Conservation (phyloP, 208 protist species). For the Balamuthia mandrillaris region DNA sequence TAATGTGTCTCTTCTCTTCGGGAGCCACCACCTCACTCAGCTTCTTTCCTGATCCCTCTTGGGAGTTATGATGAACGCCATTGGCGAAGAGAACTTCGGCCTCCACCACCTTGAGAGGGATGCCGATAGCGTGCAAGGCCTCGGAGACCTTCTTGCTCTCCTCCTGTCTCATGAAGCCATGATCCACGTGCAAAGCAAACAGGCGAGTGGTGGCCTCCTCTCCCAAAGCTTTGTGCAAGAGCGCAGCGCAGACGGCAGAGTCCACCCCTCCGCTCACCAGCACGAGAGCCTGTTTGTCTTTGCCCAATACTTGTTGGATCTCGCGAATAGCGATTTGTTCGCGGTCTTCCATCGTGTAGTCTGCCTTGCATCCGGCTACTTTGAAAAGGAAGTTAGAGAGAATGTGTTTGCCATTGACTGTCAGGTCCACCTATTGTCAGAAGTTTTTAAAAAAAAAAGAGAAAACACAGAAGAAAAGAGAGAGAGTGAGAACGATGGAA, state of each 20-base stretch:
- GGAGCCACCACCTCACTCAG: conserved; percentile 54
- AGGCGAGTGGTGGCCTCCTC: conserved; percentile 77
- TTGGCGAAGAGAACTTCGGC: conserved; percentile 71
- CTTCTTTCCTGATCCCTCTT: not conserved
- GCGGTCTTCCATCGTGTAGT: conserved; percentile 79
- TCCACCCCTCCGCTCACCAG: conserved; percentile 97
- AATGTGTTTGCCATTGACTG: conserved; percentile 85
- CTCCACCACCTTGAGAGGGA: conserved; percentile 73
- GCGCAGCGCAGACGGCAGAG: conserved; percentile 92
- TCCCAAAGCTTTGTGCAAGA: conserved; percentile 90
- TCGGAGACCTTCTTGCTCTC: conserved; percentile 76
- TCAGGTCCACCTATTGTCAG: conserved; percentile 91
- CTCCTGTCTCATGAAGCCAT: conserved; percentile 93
- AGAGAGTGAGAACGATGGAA: too few species aligned
- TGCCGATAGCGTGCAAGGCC: conserved; percentile 74
- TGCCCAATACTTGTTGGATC: conserved; percentile 81
- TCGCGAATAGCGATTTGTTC: conserved; percentile 81
- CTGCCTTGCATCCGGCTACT: conserved; percentile 72
- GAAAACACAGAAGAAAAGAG: too few species aligned
- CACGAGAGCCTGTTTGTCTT: conserved; percentile 82
- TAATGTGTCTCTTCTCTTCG: conserved; percentile 73
- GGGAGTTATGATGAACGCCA: conserved; percentile 57
- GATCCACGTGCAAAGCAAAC: conserved; percentile 94
- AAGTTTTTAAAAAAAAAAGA: too few species aligned
- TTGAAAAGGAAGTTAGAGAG: conserved; percentile 89